Percentiles rank a stretch among this genome's conserved stretches.
These are phyloP conservation scores for Cydonia oblonga DNA, from an alignment of 331 rosid species.

Conservation along the genomic window DNA sequence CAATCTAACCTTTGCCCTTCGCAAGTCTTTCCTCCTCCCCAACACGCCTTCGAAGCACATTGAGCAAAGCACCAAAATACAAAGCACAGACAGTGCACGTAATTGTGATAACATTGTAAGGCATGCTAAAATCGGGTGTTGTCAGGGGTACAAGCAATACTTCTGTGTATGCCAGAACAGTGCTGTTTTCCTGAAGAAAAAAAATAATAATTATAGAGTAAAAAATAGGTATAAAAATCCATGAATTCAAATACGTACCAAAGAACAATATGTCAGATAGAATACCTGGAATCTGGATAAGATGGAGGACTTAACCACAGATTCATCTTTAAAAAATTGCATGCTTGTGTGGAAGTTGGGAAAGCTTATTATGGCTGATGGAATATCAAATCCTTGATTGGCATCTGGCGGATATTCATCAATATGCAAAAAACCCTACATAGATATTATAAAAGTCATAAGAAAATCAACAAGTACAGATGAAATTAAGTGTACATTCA, in stretches of 20 bases:
- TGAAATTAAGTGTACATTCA: slow-evolving; percentile 8
- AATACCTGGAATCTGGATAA: slow-evolving; percentile 65
- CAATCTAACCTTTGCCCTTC: slow-evolving; percentile 48
- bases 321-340: slow-evolving; percentile 31
- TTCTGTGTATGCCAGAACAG: slow-evolving; percentile 72
- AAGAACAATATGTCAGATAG: background rate
- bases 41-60: slow-evolving; percentile 76
- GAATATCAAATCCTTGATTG: slow-evolving; percentile 94
- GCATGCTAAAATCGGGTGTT: slow-evolving; percentile 99
- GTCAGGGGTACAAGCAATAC: slow-evolving; percentile 86
- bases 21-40: slow-evolving; percentile 62
- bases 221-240: slow-evolving; percentile 5
- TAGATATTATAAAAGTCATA: slow-evolving; percentile 5
- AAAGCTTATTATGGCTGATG: slow-evolving; percentile 85
- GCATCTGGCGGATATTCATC: slow-evolving; percentile 99
- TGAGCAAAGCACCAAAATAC: slow-evolving; percentile 84
- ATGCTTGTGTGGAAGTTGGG: slow-evolving; percentile 51
- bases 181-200: slow-evolving; percentile 48
- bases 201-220: background rate
- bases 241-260: background rate
- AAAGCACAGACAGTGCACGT: slow-evolving; percentile 86
- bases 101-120: slow-evolving; percentile 90
- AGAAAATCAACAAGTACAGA: slow-evolving; percentile 4
- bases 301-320: slow-evolving; percentile 46
- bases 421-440: slow-evolving; percentile 88